Conservation (phyloP, 345 rosid genomes). For the Eucalyptus sp. region DNA sequence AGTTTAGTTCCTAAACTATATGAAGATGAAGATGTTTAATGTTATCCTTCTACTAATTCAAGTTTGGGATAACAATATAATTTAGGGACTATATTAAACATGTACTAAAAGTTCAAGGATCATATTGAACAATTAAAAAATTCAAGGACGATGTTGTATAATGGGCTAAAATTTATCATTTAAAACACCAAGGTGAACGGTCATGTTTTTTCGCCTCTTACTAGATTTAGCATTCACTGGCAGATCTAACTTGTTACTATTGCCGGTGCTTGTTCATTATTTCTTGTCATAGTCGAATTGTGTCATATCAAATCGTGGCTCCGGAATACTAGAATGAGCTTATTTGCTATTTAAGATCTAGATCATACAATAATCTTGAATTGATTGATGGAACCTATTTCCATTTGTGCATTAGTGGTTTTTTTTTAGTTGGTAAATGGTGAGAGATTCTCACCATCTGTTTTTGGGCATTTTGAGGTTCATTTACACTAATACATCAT, state of each 20-base stretch:
- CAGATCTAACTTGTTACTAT: not conserved
- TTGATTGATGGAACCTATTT: not conserved
- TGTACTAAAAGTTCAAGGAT: accelerated
- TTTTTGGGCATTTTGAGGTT: not conserved
- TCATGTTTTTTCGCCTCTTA: not conserved
- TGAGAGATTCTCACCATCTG: not conserved
- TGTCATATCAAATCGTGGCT: not conserved
- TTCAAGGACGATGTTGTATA: accelerated
- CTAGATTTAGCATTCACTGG: accelerated
- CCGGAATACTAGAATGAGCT: not conserved
- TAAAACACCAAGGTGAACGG: not conserved
- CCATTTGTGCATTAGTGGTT: not conserved
- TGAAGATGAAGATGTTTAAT: not conserved
- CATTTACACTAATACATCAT: not conserved
- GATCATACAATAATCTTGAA: not conserved
- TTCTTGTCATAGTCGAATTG: not conserved
- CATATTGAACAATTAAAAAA: too few species aligned
- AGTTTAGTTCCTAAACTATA: not conserved
- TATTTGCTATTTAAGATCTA: not conserved
- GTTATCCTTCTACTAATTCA: too few species aligned
- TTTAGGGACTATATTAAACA: accelerated
- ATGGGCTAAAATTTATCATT: not conserved
- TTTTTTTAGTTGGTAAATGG: too few species aligned
- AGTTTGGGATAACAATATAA: not conserved
- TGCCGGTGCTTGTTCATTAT: not conserved